These are phyloP conservation scores for Emergomyces orientalis DNA, from an alignment of 2,329 filamentous ascomycete genomes.

Conservation along the genomic window DNA sequence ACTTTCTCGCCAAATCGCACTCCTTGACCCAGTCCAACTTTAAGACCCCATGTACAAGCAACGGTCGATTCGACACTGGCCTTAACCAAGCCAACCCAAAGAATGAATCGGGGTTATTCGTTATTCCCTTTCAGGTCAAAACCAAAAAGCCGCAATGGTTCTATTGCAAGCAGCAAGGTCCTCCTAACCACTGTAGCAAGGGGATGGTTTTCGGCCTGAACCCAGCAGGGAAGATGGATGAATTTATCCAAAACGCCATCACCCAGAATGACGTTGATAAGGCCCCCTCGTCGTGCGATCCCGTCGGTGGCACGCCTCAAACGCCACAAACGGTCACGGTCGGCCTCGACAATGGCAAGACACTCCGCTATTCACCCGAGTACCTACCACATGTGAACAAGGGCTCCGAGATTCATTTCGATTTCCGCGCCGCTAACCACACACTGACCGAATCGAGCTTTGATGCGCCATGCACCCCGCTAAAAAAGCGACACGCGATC, in stretches of 20 bases:
- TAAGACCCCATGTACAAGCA: conserved; percentile 55
- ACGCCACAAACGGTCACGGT: conserved; percentile 44
- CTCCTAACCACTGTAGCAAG: conserved; percentile 53
- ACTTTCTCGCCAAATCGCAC: conserved; percentile 64
- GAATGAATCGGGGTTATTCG: conserved; percentile 41
- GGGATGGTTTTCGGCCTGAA: conserved; percentile 76
- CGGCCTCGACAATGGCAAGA: conserved; percentile 50
- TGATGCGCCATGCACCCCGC: conserved; percentile 53
- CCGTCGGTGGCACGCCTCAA: not conserved
- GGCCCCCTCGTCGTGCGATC: not conserved
- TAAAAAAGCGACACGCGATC: conserved; percentile 49
- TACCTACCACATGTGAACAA: conserved; percentile 47
- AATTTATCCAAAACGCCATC: conserved; percentile 1
- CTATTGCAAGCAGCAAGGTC: conserved; percentile 55
- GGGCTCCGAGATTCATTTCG: conserved; percentile 64
- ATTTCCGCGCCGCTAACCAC: conserved; percentile 64
- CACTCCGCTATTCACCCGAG: conserved; percentile 53
- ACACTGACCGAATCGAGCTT: conserved; percentile 66
- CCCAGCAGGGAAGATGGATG: conserved; percentile 33
- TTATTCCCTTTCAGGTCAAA: conserved; percentile 60
- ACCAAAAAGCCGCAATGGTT: conserved; percentile 62
- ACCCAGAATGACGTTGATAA: not conserved
- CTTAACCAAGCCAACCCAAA: conserved; percentile 57
- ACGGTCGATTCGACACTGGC: conserved; percentile 60
- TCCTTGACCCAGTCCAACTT: conserved; percentile 65